phyloP scores from a whole-genome alignment of 2,329 filamentous ascomycete species.

The Paraconiothyrium brasiliense region DNA sequence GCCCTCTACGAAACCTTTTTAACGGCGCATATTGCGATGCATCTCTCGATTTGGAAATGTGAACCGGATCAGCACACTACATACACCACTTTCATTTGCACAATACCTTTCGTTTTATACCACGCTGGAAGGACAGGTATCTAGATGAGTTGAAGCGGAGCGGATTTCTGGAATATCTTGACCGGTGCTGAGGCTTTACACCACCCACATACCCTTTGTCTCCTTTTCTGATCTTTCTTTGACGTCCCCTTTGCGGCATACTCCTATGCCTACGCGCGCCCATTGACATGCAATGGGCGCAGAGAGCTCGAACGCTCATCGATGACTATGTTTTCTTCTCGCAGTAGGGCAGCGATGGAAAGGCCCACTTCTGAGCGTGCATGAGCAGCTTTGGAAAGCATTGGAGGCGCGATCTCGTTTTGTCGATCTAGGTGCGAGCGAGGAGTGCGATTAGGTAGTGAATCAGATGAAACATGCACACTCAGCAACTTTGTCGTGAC shows the following conservation, averaged over 20 bases:
- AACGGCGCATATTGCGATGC: constrained; percentile 50
- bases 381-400: not conserved
- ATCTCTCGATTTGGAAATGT: constrained; percentile 39
- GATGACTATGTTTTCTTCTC: constrained; percentile 12
- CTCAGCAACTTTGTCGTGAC: not conserved
- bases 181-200: constrained; percentile 30
- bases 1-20: constrained; percentile 45
- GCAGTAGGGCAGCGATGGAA: constrained; percentile 2
- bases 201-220: constrained; percentile 28
- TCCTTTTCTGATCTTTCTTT: constrained; percentile 27
- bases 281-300: constrained; percentile 2
- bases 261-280: constrained; percentile 17
- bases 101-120: constrained; percentile 21
- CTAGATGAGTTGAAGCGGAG: constrained; percentile 28
- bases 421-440: constrained; percentile 11
- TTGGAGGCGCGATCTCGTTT: constrained; percentile 11
- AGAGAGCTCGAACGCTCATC: constrained; percentile 8
- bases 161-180: constrained; percentile 40
- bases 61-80: constrained; percentile 44
- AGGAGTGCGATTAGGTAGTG: constrained; percentile 9
- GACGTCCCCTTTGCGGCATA: constrained; percentile 17
- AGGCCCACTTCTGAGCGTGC: not conserved
- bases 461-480: constrained; percentile 8
- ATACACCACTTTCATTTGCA: constrained; percentile 38
- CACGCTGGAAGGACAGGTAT: constrained; percentile 38